Base-by-base conservation (phyloP, 1,139 yeast species). In the Diutina siamensis region DNA sequence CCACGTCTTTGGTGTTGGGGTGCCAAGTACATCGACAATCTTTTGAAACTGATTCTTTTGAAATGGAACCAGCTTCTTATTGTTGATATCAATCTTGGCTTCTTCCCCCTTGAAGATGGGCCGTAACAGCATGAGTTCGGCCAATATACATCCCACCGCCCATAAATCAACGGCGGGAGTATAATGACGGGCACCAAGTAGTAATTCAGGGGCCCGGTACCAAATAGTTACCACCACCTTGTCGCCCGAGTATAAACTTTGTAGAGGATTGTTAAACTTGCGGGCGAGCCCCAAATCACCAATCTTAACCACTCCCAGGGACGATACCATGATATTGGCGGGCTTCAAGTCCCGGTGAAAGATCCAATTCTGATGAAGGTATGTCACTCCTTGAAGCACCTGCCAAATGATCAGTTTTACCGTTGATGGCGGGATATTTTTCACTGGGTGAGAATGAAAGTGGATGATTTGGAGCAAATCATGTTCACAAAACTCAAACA, bases 51-150 rank as follows among this genome's bases (percentile, higher is more conserved):
- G 99, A 57, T 85, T 89, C 48, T 84, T 80, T 62, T 92, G 98
- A 60, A 92, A 92, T 3, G 97, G 97, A 2, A 89, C 92, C 49
- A 80, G 83, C 58, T 89, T 89, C 59, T 86, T 88, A 53, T 84
- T 85, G 51, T 64, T 68, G 46, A 70, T 62, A 59, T 89, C 97
- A 72, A 89, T 83, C 56, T 89, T 92, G 15, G 95, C 94, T 59
- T 92, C 99, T 61, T 92, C 99, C 41, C 98, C 98, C 60, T 94
- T 92, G 65, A 92, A 92, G 3, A 92, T 82, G 0, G 99, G 99
- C 54, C 96, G 67, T 41, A 94, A 64, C 2, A 95, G 86, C 19
- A 92, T 67, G 45, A 92, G 66, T 59, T 94, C 99, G 0, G 96
- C 98, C 52, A 92, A 71, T 9, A 94, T 92, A 61, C 98, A 92